phyloP scores from a whole-genome alignment of 2,329 filamentous ascomycete species.

The Sarocladiaceae sp. region DNA sequence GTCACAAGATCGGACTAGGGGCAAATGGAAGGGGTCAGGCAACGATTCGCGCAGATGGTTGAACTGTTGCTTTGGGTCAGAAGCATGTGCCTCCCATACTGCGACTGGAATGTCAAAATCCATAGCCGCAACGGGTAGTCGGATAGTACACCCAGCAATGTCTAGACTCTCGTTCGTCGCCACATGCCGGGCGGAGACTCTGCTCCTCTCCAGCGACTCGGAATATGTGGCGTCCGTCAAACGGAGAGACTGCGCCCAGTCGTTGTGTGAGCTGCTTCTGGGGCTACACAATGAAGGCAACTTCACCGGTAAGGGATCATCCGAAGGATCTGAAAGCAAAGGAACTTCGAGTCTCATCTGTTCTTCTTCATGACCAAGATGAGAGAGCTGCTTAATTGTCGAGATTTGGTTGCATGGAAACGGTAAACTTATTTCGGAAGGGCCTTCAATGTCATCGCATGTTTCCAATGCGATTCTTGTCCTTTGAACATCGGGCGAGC shows the following conservation, averaged over 20 bases:
- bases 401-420: background rate
- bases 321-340: background rate
- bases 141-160: constrained; percentile 18
- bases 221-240: background rate
- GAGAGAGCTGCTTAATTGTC: background rate
- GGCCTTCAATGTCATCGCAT: background rate
- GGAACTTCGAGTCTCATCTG: background rate
- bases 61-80: constrained; percentile 20
- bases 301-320: background rate
- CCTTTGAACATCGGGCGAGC: constrained; percentile 13
- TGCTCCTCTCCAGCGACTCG: background rate
- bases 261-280: too few species aligned
- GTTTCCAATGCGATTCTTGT: background rate
- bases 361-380: too few species aligned
- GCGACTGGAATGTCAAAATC: constrained; percentile 20
- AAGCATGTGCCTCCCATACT: constrained; percentile 18
- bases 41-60: constrained; percentile 16
- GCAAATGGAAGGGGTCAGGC: background rate
- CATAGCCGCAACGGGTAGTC: constrained; percentile 24
- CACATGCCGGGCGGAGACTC: background rate
- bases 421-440: background rate
- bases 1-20: background rate
- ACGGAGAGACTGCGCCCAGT: too few species aligned
- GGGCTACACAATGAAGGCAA: too few species aligned
- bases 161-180: constrained; percentile 25